phyloP scores from a whole-genome alignment of 2,329 filamentous ascomycete species.

The Colletotrichum camelliae region DNA sequence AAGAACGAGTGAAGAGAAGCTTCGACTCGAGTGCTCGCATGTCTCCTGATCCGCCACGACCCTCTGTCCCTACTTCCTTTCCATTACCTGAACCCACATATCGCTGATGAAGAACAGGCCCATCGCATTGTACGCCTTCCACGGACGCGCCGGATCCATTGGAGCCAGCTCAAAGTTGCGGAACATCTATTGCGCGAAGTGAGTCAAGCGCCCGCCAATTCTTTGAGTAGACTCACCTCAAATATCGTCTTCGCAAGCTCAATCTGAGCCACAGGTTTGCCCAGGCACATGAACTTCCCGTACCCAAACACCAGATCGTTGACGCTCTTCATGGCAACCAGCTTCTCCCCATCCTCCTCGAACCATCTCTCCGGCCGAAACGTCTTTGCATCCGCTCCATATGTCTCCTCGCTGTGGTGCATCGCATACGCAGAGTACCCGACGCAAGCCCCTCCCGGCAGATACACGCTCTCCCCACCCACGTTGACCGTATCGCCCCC shows the following conservation, averaged over 20 bases:
- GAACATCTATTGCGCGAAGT: constrained; percentile 25
- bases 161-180: constrained; percentile 33
- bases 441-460: constrained; percentile 63
- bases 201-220: accelerated
- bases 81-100: constrained; percentile 37
- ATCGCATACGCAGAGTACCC: constrained; percentile 67
- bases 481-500: constrained; percentile 22
- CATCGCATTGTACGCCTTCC: constrained; percentile 29
- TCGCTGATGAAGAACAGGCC: constrained; percentile 35
- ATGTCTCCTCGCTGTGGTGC: constrained; percentile 61
- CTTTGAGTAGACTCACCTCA: constrained; percentile 33
- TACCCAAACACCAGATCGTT: constrained; percentile 18
- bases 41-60: no score
- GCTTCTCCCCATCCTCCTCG: constrained; percentile 39
- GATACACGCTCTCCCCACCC: constrained; percentile 24
- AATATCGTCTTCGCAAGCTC: constrained; percentile 28
- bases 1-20: not conserved
- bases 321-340: constrained; percentile 5
- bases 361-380: constrained; percentile 66
- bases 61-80: not conserved
- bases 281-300: constrained; percentile 19
- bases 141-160: constrained; percentile 29
- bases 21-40: not conserved
- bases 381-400: constrained; percentile 58
- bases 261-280: constrained; percentile 17